These are phyloP conservation scores for Suillus variegatus DNA, from an alignment of 768 basidiomycete species.

Conservation along the genomic window DNA sequence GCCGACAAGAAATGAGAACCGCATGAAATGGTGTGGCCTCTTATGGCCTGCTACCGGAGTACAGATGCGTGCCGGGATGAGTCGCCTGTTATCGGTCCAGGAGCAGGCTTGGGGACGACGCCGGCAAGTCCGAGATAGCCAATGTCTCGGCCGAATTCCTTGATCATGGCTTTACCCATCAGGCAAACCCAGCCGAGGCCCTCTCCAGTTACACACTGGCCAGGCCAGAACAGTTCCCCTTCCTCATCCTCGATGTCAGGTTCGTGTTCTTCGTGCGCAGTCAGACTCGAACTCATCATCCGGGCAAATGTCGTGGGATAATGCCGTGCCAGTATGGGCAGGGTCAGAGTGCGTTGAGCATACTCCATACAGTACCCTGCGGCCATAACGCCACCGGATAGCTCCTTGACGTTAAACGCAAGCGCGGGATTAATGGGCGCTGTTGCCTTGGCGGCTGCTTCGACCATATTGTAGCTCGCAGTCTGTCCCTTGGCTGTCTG, in stretches of 20 bases:
- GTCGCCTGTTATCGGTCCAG: slow-evolving; percentile 32
- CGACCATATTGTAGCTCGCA: slow-evolving; percentile 28
- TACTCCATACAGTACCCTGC: slow-evolving; percentile 45
- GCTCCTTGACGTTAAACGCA: slow-evolving; percentile 28
- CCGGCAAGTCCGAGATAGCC: slow-evolving; percentile 74
- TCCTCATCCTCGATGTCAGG: slow-evolving; percentile 85
- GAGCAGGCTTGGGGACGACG: slow-evolving; percentile 69
- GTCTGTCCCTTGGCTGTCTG: slow-evolving; percentile 31
- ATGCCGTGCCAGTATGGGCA: slow-evolving; percentile 66
- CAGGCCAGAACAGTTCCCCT: slow-evolving; percentile 85
- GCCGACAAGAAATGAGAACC: slow-evolving; percentile 31
- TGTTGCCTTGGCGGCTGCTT: slow-evolving; percentile 32
- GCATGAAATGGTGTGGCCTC: slow-evolving; percentile 5
- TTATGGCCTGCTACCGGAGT: slow-evolving; percentile 29
- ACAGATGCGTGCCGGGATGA: slow-evolving; percentile 31
- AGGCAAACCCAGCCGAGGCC: slow-evolving; percentile 87
- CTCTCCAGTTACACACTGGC: slow-evolving; percentile 69
- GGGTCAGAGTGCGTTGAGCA: slow-evolving; percentile 57
- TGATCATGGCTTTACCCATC: slow-evolving; percentile 86
- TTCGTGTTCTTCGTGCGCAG: slow-evolving; percentile 70
- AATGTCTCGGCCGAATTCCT: slow-evolving; percentile 74
- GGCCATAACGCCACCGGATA: slow-evolving; percentile 39
- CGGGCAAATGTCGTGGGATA: slow-evolving; percentile 79
- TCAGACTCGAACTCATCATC: slow-evolving; percentile 64
- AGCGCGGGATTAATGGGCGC: slow-evolving; percentile 29